Evolutionary conservation across 2,329 filamentous ascomycete species (phyloP), one percentile per base, ranked within the genome.

Genomic region (Didymella keratinophila): DNA sequence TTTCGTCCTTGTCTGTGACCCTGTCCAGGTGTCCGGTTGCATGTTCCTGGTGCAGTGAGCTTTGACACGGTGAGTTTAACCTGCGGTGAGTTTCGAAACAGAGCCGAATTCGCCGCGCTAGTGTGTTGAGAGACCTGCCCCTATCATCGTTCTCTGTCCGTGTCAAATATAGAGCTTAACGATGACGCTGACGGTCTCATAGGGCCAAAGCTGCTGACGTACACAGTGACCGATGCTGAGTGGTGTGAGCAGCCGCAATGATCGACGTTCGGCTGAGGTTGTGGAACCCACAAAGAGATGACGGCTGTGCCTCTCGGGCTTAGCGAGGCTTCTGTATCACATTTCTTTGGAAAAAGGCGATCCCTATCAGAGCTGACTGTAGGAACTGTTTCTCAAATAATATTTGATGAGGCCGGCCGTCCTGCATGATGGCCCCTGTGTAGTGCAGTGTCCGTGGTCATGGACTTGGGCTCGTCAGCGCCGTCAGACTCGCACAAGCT

Each of bases 381-480:
- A 25, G 2, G 9, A 36, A n/a, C 7, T 39, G 49, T 25, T 47
- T 47, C 44, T 53, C 39, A 49, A 53, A 58, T 53, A 44, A 28
- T 14, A 27, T 41, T 42, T 50, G 25, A 56, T 28, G 41, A 39
- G 32, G 32, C n/a, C 37, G 49, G 37, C 25, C 34, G 39, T n/a
- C 20, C 44, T 53, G 56, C 56, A 58, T 42, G 21, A 21, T 34
- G 56, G 44, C 56, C 44, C 56, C 49, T 58, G 50, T 52, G 30
- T 21, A 37, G 36, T 43, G 23, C 32, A 34, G 32, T 41, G 50
- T 37, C 45, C 50, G 34, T 41, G 34, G 25, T 6, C 30, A 45
- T 25, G 39, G 50, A 45, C 27, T 50, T 49, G 37, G 51, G 23
- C 25, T 41, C 27, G 43, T 42, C 39, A 39, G 50, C 56, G 18